Conservation (phyloP, 2,329 filamentous ascomycete species). For the Penicillium sp. region DNA sequence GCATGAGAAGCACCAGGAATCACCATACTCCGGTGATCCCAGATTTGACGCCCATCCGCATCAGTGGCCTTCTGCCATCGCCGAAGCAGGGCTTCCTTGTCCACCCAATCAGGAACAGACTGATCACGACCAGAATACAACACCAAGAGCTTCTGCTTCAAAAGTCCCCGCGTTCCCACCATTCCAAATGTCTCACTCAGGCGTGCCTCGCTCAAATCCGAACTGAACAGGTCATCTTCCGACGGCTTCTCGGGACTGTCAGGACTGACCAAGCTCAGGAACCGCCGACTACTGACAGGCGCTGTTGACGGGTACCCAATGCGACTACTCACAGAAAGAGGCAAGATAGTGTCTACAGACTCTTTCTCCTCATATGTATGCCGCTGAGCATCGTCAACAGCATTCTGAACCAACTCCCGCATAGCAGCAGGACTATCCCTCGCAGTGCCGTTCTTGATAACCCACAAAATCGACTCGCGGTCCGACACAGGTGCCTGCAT, state of each 20-base stretch:
- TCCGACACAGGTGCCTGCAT: slow-evolving; percentile 79
- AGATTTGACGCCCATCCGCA: slow-evolving; percentile 38
- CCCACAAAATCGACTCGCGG: slow-evolving; percentile 60
- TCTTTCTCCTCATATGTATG: slow-evolving; percentile 22
- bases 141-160: slow-evolving; percentile 44
- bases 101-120: slow-evolving; percentile 46
- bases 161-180: slow-evolving; percentile 36
- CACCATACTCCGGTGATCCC: slow-evolving; percentile 50
- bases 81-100: slow-evolving; percentile 45
- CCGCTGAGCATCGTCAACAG: slow-evolving; percentile 21
- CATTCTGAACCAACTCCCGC: slow-evolving; percentile 28
- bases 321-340: slow-evolving; percentile 31
- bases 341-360: slow-evolving; percentile 33
- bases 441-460: slow-evolving; percentile 24
- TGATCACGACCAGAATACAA: slow-evolving; percentile 50
- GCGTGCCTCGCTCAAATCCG: slow-evolving; percentile 64
- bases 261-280: slow-evolving; percentile 57
- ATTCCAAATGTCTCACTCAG: slow-evolving; percentile 65
- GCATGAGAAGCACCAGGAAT: slow-evolving; percentile 46
- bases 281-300: slow-evolving; percentile 58
- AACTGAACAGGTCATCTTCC: slow-evolving; percentile 84
- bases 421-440: slow-evolving; percentile 25
- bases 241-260: slow-evolving; percentile 58
- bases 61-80: slow-evolving; percentile 46
- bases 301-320: slow-evolving; percentile 35